Evolutionary conservation across 345 rosid genomes (phyloP).

Genomic region (Linum usitatissimum): DNA sequence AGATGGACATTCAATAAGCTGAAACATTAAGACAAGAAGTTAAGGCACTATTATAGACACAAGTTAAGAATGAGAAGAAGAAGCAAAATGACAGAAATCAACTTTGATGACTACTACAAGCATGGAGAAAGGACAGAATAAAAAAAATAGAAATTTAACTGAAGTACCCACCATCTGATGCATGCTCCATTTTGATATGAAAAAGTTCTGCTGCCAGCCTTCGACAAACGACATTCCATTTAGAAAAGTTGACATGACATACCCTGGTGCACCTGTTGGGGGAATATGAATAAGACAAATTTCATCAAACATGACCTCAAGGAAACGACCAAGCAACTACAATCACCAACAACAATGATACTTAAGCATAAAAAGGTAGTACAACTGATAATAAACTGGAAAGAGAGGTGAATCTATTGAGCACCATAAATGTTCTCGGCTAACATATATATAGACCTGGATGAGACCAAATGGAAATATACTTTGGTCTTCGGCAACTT

Average conservation of each 20-base stretch:
- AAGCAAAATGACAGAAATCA: not conserved
- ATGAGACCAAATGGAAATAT: not conserved
- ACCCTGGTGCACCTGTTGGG: conserved; percentile 84
- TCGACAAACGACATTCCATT: conserved; percentile 95
- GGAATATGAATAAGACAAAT: not conserved
- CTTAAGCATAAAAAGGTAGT: not conserved
- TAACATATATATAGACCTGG: not conserved
- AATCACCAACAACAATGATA: not conserved
- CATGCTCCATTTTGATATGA: conserved; percentile 98
- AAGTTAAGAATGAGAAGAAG: not conserved
- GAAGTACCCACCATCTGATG: conserved; percentile 66
- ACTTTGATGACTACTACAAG: not conserved
- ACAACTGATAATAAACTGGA: not conserved
- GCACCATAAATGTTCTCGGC: not conserved
- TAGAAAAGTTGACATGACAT: conserved; percentile 64
- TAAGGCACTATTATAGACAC: not conserved
- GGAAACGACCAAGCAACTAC: not conserved
- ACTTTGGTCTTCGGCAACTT: not conserved
- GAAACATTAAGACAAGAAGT: conserved; percentile 17
- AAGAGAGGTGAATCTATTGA: too few species aligned
- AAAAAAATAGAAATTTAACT: too few species aligned
- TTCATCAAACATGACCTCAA: not conserved
- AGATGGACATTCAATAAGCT: conserved; percentile 89
- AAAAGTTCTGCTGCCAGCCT: conserved; percentile 95
- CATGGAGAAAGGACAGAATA: not conserved